phyloP scores from a whole-genome alignment of 345 rosid genomes.

The Leavenworthia alabamica region DNA sequence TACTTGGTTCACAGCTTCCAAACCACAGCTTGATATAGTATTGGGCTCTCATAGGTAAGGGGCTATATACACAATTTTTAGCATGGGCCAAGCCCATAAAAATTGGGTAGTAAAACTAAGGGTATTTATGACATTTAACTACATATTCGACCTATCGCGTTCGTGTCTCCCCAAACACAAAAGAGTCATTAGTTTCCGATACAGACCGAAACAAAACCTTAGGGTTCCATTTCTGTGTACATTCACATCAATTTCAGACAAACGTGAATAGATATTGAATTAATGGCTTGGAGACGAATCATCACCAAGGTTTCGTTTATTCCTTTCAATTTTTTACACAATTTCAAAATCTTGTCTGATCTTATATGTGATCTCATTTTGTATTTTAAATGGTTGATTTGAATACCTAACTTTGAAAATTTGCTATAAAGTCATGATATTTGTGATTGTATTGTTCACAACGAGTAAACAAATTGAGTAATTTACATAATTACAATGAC shows the following conservation, averaged over 20 bases:
- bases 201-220: background rate
- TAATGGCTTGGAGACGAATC: slow-evolving; percentile 90
- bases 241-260: slow-evolving; percentile 15
- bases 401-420: background rate
- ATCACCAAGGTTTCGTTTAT: slow-evolving; percentile 51
- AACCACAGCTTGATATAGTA: no score
- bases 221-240: background rate
- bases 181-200: no score
- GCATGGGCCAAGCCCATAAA: no score
- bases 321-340: background rate
- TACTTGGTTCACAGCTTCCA: no score
- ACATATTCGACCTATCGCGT: no score
- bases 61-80: no score
- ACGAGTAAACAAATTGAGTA: background rate
- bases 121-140: no score
- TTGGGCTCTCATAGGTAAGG: no score
- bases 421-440: background rate
- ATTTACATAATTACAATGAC: background rate
- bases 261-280: slow-evolving; percentile 3
- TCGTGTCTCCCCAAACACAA: no score
- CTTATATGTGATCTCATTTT: background rate
- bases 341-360: background rate
- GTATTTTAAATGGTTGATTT: background rate
- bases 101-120: no score
- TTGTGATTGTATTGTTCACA: background rate